Conservation (phyloP, 208 protist species). For the Leptomonas pyrrhocoris region DNA sequence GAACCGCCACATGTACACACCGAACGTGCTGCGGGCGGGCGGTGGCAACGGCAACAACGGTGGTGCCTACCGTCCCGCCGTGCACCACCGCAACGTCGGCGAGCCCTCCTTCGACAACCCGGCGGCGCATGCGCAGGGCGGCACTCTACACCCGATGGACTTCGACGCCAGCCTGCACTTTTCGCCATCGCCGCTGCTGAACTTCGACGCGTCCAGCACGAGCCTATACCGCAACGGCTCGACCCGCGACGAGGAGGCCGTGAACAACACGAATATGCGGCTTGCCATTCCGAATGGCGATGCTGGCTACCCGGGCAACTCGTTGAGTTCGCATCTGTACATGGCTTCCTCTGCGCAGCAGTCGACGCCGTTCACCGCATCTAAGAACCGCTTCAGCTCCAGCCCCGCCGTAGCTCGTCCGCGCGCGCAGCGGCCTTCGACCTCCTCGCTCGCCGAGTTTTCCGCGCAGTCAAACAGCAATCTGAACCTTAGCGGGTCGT, state of each 20-base stretch:
- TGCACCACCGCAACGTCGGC: constrained; percentile 2
- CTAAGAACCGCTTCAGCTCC: constrained; percentile 20
- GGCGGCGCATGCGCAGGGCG: constrained; percentile 8
- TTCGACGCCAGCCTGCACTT: constrained; percentile 47
- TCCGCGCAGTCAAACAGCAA: background rate
- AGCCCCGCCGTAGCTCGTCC: constrained; percentile 1
- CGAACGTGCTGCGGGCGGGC: background rate
- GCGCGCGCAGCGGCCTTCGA: constrained; percentile 5
- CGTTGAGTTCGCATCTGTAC: constrained; percentile 25
- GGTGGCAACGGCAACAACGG: background rate
- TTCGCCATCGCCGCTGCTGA: constrained; percentile 33
- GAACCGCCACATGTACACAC: background rate
- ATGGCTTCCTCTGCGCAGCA: constrained; percentile 8
- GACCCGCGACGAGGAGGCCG: constrained; percentile 29
- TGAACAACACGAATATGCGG: constrained; percentile 15
- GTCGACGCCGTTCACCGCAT: background rate
- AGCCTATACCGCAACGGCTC: constrained; percentile 26
- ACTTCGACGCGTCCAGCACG: constrained; percentile 41
- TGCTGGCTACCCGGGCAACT: constrained; percentile 7
- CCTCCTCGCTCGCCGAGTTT: constrained; percentile 8
- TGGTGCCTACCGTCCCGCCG: constrained; percentile 16
- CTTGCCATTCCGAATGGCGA: constrained; percentile 21
- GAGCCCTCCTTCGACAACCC: constrained; percentile 3
- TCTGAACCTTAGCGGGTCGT: constrained; percentile 3
- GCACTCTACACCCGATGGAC: constrained; percentile 24